phyloP scores from a whole-genome alignment of 2,329 filamentous ascomycete genomes.

The Beauveria sp. region DNA sequence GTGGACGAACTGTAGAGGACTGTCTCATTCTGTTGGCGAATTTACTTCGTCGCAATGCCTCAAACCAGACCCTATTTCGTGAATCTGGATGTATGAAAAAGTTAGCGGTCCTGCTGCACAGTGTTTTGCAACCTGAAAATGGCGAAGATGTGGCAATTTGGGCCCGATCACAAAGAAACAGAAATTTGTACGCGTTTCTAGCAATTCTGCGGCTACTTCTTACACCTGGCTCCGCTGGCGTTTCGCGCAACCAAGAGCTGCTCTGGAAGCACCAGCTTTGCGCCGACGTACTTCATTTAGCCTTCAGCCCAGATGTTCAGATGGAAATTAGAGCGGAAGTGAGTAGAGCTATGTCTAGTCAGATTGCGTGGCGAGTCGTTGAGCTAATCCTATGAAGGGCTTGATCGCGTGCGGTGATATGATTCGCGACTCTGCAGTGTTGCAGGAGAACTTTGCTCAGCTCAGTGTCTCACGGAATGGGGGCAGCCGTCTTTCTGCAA shows the following conservation, averaged over 20 bases:
- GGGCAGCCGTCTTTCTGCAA: conserved; percentile 24
- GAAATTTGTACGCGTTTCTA: conserved; percentile 85
- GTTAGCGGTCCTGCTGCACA: conserved; percentile 60
- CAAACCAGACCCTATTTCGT: conserved; percentile 89
- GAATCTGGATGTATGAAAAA: conserved; percentile 78
- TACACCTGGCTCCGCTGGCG: conserved; percentile 69
- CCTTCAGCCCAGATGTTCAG: conserved; percentile 67
- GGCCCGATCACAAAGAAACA: conserved; percentile 71
- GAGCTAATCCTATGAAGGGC: conserved; percentile 37
- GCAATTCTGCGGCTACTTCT: conserved; percentile 84
- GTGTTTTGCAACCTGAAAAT: conserved; percentile 45
- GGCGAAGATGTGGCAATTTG: conserved; percentile 60
- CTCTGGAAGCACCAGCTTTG: conserved; percentile 80
- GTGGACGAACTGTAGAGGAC: conserved; percentile 84
- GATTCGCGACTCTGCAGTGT: conserved; percentile 67
- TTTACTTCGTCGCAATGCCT: conserved; percentile 74
- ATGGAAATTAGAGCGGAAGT: conserved; percentile 77
- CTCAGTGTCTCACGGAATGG: conserved; percentile 62
- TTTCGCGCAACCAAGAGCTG: conserved; percentile 72
- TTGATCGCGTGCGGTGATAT: conserved; percentile 79
- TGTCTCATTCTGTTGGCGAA: conserved; percentile 88
- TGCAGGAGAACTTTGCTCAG: conserved; percentile 87
- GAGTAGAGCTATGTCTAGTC: conserved; percentile 17
- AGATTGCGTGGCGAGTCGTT: conserved; percentile 4
- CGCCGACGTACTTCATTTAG: conserved; percentile 70